A percentile compares a stretch with the other conserved stretches of the same genome.
Evolutionary conservation across 73 alveolate species (phyloP).

Genomic region (Blepharisma japonicum): DNA sequence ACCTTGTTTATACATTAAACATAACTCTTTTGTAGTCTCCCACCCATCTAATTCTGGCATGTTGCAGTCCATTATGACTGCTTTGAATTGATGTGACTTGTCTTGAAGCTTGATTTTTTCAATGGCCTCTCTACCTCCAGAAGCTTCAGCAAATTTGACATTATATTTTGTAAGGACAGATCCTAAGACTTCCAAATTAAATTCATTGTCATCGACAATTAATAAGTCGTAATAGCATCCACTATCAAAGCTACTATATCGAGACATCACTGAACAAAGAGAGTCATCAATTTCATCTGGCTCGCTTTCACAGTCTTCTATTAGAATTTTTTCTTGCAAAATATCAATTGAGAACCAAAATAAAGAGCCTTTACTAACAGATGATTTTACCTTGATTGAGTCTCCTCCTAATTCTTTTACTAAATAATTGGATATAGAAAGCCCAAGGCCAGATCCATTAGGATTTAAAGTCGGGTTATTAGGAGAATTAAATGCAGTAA

Average conservation of each 20-base stretch:
- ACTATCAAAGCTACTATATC: no score
- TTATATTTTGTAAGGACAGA: neutral
- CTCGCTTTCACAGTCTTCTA: no score
- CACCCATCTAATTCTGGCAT: constrained; percentile 18
- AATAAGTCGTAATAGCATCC: neutral
- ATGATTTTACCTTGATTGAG: neutral
- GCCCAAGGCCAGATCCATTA: constrained; percentile 27
- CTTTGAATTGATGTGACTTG: neutral
- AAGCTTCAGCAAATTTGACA: neutral
- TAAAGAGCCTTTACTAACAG: neutral
- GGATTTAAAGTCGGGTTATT: neutral
- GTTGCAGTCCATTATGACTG: constrained; percentile 1
- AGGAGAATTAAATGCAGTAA: neutral
- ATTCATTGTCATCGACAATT: constrained; percentile 3
- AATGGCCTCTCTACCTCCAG: neutral
- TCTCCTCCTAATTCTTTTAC: constrained; percentile 10
- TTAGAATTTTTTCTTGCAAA: neutral
- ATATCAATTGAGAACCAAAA: neutral
- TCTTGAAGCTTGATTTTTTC: neutral
- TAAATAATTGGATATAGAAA: neutral
- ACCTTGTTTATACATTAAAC: neutral
- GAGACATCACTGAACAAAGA: no score
- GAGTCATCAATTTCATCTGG: no score
- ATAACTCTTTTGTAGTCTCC: neutral
- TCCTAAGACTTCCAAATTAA: neutral